These are phyloP conservation scores for Fusarium sp. DNA, from an alignment of 2,329 filamentous ascomycete species.

Conservation along the genomic window DNA sequence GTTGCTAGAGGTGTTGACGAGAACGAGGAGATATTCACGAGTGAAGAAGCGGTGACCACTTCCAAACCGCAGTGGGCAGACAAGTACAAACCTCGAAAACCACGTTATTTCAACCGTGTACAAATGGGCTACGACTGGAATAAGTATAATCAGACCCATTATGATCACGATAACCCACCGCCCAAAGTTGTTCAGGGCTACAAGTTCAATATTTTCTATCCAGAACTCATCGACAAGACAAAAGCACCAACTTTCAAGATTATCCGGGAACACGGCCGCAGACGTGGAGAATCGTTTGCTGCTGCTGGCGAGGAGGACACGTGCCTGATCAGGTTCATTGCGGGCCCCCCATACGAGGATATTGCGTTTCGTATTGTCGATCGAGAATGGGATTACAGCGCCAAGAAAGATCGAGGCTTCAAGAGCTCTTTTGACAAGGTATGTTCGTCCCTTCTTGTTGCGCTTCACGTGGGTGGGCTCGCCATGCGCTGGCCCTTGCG, in stretches of 20 bases:
- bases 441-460: slow-evolving; percentile 51
- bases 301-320: slow-evolving; percentile 96
- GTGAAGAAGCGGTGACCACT: slow-evolving; percentile 77
- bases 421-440: slow-evolving; percentile 98
- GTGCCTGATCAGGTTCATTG: slow-evolving; percentile 94
- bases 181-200: slow-evolving; percentile 99
- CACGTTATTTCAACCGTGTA: slow-evolving; percentile 96
- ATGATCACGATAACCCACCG: slow-evolving; percentile 97
- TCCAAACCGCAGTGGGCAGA: slow-evolving; percentile 81
- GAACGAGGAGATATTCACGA: slow-evolving; percentile 94
- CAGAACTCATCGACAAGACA: slow-evolving; percentile 92
- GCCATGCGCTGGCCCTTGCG: slow-evolving; percentile 26
- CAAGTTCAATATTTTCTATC: slow-evolving; percentile 99
- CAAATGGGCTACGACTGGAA: slow-evolving; percentile 99
- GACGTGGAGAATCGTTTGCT: slow-evolving; percentile 90
- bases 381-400: slow-evolving; percentile 98
- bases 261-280: slow-evolving; percentile 89
- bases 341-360: slow-evolving; percentile 95
- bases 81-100: slow-evolving; percentile 90
- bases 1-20: slow-evolving; percentile 91
- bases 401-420: slow-evolving; percentile 93
- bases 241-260: slow-evolving; percentile 97
- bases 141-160: slow-evolving; percentile 99
- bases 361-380: slow-evolving; percentile 98
- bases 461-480: slow-evolving; percentile 30